Conservation (phyloP, 129 eudicot species). For the Lactuca sativa region DNA sequence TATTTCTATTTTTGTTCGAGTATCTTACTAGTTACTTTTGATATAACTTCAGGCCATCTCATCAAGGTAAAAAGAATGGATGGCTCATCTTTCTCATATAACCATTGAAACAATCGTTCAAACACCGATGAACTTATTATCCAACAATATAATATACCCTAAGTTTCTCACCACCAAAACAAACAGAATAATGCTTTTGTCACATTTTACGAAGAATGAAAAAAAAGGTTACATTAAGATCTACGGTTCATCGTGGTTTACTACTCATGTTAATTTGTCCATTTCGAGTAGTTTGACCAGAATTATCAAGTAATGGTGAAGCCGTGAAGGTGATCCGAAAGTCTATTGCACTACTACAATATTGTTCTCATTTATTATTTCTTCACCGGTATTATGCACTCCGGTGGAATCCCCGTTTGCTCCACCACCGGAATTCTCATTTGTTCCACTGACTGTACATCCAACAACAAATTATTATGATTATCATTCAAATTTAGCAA, state of each 20-base stretch:
- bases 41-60: too few relatives aligned
- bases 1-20: too few relatives aligned
- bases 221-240: not conserved
- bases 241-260: not conserved
- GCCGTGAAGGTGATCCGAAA: constrained; percentile 15
- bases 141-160: too few relatives aligned
- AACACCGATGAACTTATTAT: too few relatives aligned
- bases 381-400: not conserved
- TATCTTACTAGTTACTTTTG: too few relatives aligned
- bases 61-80: too few relatives aligned
- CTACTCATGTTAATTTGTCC: not conserved
- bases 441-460: not conserved
- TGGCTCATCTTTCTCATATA: too few relatives aligned
- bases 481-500: constrained; percentile 21
- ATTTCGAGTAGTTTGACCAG: constrained; percentile 11
- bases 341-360: not conserved
- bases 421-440: not conserved
- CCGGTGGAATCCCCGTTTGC: constrained; percentile 1
- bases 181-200: not conserved
- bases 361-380: constrained; percentile 7
- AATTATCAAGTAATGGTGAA: constrained; percentile 12
- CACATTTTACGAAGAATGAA: not conserved
- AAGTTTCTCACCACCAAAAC: not conserved
- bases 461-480: not conserved
- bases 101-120: too few relatives aligned